phyloP scores from a whole-genome alignment of 75 land plant genomes.

The Gnetum montanum region DNA sequence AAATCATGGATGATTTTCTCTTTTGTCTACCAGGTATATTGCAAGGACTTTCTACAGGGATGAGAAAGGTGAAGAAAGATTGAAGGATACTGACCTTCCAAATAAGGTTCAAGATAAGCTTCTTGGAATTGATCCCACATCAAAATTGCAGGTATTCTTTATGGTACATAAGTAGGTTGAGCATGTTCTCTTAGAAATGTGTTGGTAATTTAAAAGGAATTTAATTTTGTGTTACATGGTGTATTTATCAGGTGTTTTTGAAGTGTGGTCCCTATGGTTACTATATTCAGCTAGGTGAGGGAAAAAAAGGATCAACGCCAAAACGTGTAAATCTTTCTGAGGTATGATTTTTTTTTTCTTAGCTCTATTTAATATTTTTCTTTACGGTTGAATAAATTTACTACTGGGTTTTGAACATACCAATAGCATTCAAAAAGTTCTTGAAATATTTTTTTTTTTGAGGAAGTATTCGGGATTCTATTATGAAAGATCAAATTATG shows the following conservation, averaged over 20 bases:
- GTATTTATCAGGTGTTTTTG: constrained; percentile 30
- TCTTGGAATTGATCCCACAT: constrained; percentile 34
- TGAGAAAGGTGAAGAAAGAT: constrained; percentile 20
- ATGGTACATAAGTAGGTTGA: neutral
- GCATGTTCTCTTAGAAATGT: neutral
- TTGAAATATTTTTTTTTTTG: no score
- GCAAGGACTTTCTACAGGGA: constrained; percentile 32
- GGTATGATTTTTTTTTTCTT: constrained; percentile 13
- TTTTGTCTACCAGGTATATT: constrained; percentile 58
- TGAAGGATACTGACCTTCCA: neutral
- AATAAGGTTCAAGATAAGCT: constrained; percentile 30
- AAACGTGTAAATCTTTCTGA: constrained; percentile 40
- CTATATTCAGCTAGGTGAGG: constrained; percentile 67
- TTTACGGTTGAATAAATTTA: neutral
- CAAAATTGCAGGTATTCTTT: constrained; percentile 56
- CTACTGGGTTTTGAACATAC: neutral
- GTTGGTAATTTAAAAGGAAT: neutral
- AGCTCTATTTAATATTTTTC: neutral
- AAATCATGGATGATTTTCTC: no score
- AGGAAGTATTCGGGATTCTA: no score
- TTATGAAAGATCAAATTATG: no score
- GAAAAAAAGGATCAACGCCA: constrained; percentile 35
- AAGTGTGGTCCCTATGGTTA: constrained; percentile 64
- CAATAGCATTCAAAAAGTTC: no score
- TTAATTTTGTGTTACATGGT: constrained; percentile 2